Conservation (phyloP, 306 rosid species). For the Nissolia schottii region DNA sequence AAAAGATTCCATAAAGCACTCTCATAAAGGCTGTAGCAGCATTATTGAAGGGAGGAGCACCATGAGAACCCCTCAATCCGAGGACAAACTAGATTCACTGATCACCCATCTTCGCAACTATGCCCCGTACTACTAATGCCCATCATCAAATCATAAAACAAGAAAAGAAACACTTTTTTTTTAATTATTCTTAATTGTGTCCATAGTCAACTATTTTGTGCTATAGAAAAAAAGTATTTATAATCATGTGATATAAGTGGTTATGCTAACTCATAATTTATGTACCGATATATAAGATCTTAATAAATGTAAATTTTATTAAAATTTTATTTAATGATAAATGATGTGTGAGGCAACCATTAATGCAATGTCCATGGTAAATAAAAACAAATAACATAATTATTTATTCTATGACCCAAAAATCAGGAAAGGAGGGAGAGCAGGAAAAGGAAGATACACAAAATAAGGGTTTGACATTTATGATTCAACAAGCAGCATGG, state of each 20-base stretch:
- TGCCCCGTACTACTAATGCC: slow-evolving; percentile 13
- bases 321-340: no score
- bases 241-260: no score
- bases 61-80: slow-evolving; percentile 22
- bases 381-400: no score
- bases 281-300: no score
- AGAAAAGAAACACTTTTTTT: not conserved
- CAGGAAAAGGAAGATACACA: not conserved
- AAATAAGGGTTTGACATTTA: not conserved
- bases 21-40: slow-evolving; percentile 19
- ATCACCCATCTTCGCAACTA: not conserved
- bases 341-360: no score
- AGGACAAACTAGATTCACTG: slow-evolving; percentile 25
- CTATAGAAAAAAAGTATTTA: no score
- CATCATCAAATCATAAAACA: not conserved
- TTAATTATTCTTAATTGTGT: not conserved
- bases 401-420: not conserved
- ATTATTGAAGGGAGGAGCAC: slow-evolving; percentile 27
- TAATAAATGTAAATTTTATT: no score
- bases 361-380: no score
- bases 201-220: not conserved
- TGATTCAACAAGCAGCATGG: not conserved
- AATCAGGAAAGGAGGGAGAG: not conserved
- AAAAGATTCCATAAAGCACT: slow-evolving; percentile 55
- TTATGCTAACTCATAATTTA: no score